A percentile compares a stretch with the other conserved stretches of the same genome.
Conservation (phyloP, 2,329 filamentous ascomycete species). For the Nemania sp. region DNA sequence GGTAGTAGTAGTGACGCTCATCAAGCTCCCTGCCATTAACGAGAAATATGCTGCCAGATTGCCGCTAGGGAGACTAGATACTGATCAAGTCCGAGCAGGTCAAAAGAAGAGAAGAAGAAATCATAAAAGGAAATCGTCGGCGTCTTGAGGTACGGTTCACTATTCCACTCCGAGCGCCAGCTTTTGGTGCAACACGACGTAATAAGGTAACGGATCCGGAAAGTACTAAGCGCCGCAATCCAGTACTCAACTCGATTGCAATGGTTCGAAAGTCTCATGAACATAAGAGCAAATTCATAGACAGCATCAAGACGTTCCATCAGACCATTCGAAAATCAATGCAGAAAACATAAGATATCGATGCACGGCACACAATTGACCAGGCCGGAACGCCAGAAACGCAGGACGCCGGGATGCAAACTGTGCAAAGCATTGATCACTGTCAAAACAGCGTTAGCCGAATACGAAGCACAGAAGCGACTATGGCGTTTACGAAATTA, state of each 20-base stretch:
- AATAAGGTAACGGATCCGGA: constrained; percentile 34
- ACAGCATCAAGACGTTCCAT: constrained; percentile 31
- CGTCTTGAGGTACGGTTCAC: constrained; percentile 33
- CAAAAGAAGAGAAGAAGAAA: constrained; percentile 31
- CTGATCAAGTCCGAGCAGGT: constrained; percentile 23
- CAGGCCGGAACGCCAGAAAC: constrained; percentile 42
- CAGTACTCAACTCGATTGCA: constrained; percentile 17
- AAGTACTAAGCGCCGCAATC: constrained; percentile 25
- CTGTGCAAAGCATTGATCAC: constrained; percentile 30
- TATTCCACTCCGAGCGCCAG: constrained; percentile 31
- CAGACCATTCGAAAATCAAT: constrained; percentile 32
- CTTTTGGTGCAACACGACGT: constrained; percentile 34
- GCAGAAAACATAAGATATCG: constrained; percentile 39
- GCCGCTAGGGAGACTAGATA: constrained; percentile 27
- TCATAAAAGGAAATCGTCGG: constrained; percentile 36
- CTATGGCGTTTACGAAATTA: not conserved
- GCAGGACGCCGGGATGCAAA: constrained; percentile 43
- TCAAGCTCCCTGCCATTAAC: constrained; percentile 24
- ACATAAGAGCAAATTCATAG: constrained; percentile 29
- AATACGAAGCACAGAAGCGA: not conserved
- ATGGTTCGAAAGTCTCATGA: constrained; percentile 23
- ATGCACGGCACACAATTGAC: constrained; percentile 37
- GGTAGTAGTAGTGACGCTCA: constrained; percentile 15
- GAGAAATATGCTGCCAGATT: constrained; percentile 33
- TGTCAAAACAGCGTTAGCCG: constrained; percentile 25